Evolutionary conservation across 1,284 basidiomycete genomes (phyloP).

Genomic region (Trichosporon sp.): DNA sequence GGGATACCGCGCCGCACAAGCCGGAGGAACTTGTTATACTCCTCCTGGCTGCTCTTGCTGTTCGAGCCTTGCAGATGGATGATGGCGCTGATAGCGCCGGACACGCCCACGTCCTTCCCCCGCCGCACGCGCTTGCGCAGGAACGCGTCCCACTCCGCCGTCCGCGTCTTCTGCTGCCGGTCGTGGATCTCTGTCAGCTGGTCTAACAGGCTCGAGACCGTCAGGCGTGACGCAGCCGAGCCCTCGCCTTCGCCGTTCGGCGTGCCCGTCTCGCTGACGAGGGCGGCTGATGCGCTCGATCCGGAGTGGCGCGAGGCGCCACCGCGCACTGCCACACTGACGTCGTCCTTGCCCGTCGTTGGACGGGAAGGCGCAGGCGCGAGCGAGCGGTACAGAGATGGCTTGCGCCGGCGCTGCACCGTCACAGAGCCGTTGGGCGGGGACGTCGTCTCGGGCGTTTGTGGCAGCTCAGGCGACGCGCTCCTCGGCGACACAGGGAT

Average conservation of each 20-base stretch:
- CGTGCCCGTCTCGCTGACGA: slow-evolving; percentile 13
- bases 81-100: slow-evolving; percentile 28
- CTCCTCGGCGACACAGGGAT: background rate
- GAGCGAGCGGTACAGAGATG: slow-evolving; percentile 32
- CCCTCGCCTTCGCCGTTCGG: slow-evolving; percentile 12
- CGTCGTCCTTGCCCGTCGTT: slow-evolving; percentile 48
- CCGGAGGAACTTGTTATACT: slow-evolving; percentile 75
- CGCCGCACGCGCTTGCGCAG: slow-evolving; percentile 59
- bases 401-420: background rate
- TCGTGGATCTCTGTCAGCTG: slow-evolving; percentile 86
- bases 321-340: slow-evolving; percentile 52
- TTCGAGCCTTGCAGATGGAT: slow-evolving; percentile 61
- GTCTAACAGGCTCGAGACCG: slow-evolving; percentile 73
- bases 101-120: slow-evolving; percentile 32
- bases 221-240: slow-evolving; percentile 60
- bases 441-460: slow-evolving; percentile 15
- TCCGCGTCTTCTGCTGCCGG: slow-evolving; percentile 69
- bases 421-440: slow-evolving; percentile 19
- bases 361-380: slow-evolving; percentile 56
- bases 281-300: slow-evolving; percentile 26
- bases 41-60: slow-evolving; percentile 66
- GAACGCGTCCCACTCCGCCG: slow-evolving; percentile 86
- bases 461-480: slow-evolving; percentile 5
- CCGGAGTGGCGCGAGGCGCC: slow-evolving; percentile 19
- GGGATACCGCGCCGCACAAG: slow-evolving; percentile 85